Base-by-base conservation (phyloP, 768 basidiomycete species). In the Boletus pseudopeckii region DNA sequence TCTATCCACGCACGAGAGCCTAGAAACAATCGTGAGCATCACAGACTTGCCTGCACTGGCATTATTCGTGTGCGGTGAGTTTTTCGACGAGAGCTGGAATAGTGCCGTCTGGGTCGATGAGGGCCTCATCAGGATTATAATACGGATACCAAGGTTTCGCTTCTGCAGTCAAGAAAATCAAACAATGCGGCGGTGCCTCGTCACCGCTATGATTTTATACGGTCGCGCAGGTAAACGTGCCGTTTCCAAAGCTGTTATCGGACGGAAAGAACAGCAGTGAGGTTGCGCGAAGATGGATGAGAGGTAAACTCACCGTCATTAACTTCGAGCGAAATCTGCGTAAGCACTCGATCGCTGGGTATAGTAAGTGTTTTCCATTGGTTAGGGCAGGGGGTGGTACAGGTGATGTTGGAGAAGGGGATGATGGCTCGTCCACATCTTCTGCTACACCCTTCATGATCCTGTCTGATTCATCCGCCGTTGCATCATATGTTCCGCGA, bases 41-140 rank as follows among this genome's bases (percentile, higher is more conserved):
- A 13, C 42, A 6, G 11, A 66, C 81, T 56, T 59, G 82, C 84
- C 82, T 59, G 76, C 75, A 46, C n/a, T n/a, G n/a, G n/a, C n/a
- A n/a, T n/a, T 77, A 74, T 51, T 84, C 83, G 54, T 88, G 86
- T 20, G 80, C 77, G 0, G 86, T 88, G n/a, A 88, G 71, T 34
- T 82, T 75, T 57, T 84, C 83, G 9, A 88, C 78, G 4, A 88
- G 73, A 2, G 84, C 83, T 8, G 72, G 56, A 11, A 86, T 79
- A 34, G 74, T 72, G 28, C 84, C 82, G 46, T 86, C 84, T 14
- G 82, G 82, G 57, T 82, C 80, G 55, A 86, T 78, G 18, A 84
- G 72, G 40, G 88, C 78, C 40, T 87, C 83, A 8, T 75, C 75
- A 8, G 78, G 73, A 45, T 71, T 73, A 63, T 83, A 84, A 51